Evolutionary conservation across 108 stramenopile species (phyloP), one percentile per base, ranked within the genome.

Genomic region (Schizochytrium sp.): DNA sequence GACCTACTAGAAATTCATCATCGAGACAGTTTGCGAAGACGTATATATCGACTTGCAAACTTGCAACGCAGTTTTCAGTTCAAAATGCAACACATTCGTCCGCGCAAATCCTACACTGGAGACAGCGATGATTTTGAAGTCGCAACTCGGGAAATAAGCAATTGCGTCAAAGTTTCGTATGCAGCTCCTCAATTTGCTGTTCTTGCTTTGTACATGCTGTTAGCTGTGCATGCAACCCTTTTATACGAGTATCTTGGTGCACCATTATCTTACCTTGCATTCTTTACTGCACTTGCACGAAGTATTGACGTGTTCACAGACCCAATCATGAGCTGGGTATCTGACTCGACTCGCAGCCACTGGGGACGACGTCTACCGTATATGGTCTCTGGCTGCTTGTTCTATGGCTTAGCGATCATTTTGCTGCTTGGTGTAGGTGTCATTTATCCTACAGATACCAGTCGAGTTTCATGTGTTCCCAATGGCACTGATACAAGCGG

Each of bases 171-270:
- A 53, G 47, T 40, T 7, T 83, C 76, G 5, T 83, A 47, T 53
- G 91, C 61, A 28, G 72, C 61, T n/a, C 91, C 89, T 45, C 91
- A 90, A 47, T 89, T 91, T 49, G 42, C 57, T 38, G 83, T 89
- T 0, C 60, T 89, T 55, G n/a, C 87, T n/a, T 57, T 91, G 12
- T 73, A 76, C 87, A 91, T 89, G 76, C 89, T 91, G 38, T 46
- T 91, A 17, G 46, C 89, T 10, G 91, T 91, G 56, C 88, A 91
- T 61, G 87, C 61, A n/a, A 89, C 76, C 2, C 61, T 83, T 38
- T 87, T 87, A 61, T 91, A 91, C 87, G 89, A 89, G 89, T 44
- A 64, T 45, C 73, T 91, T 46, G 91, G 91, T 15, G 91, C 89
- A 7, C 60, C 76, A 53, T 60, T 91, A 45, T 64, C 61, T 38